Base-by-base conservation (phyloP, 164 flowering plant genomes). In the Santalum album region DNA sequence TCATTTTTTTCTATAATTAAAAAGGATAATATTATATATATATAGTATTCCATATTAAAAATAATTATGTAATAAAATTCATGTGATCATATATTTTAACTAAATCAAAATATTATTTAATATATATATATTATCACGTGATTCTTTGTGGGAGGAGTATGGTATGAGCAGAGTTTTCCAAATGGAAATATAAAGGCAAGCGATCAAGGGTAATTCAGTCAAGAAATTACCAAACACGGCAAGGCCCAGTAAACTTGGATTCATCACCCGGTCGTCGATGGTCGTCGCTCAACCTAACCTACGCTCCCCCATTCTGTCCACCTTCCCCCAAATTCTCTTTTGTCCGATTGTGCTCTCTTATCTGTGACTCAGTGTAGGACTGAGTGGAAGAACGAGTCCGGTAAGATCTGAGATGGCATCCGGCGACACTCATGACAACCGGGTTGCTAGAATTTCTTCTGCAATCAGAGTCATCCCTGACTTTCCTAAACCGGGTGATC, bases 401-500 rank as follows among this genome's bases (percentile, higher is more conserved):
- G 24, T 15, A 25, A 24, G 51, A 12, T 26, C n/a, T 1, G 23
- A 49, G 61, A 81, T 82, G 95, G 78, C 83, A 29, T 27, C 75
- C 6, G 62, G 46, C 36, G 71, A 60, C 7, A 66, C 16, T 21
- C 35, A 67, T 20, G 86, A 83, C 50, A 55, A 69, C 29, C 79
- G 96, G 25, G 68, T 85, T 44, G 50, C 66, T 0, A 63, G 65
- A 60, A 90, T 87, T 45, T 47, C 83, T 20, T 72, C 88, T 21
- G 54, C 80, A 0, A 90, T 90, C 50, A 80, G 97, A 15, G 82
- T 87, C 60, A 87, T 90, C 48, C 91, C 96, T 1, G 68, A 87
- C 64, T 90, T 90, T 58, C 97, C 97, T 16, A 87, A 87, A 65
- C 86, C 89, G 44, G 96, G 97, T 86, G 25, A 11, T 23, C 49